phyloP scores from a whole-genome alignment of 2,329 filamentous ascomycete species.

The Plectosphaerella cucumerina region DNA sequence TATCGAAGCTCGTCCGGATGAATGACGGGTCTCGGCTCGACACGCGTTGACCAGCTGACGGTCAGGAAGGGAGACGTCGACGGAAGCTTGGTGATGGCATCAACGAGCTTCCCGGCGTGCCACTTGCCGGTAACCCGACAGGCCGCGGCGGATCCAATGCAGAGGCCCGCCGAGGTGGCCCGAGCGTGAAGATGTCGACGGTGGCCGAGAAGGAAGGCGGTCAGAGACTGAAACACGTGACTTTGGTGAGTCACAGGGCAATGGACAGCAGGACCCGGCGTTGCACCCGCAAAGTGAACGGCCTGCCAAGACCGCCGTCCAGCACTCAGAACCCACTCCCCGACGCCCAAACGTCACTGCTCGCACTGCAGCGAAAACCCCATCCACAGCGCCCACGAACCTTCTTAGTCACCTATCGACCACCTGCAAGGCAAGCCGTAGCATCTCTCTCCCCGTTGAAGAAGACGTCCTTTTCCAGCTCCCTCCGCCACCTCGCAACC shows the following conservation, averaged over 20 bases:
- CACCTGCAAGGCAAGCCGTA: background rate
- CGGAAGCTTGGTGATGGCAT: background rate
- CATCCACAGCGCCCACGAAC: background rate
- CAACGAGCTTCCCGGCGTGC: background rate
- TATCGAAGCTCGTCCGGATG: slow-evolving; percentile 5
- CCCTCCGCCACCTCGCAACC: no score
- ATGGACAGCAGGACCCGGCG: background rate
- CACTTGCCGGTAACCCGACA: background rate
- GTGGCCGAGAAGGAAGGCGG: no score
- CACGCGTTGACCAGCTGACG: background rate
- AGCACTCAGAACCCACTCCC: background rate
- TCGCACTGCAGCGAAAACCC: background rate
- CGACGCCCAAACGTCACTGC: slow-evolving; percentile 1
- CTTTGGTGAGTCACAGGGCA: background rate
- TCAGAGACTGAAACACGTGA: background rate
- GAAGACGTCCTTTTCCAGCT: background rate
- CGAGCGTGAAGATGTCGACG: no score
- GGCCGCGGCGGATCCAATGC: background rate
- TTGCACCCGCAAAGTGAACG: no score
- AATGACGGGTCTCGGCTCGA: background rate
- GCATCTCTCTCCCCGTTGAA: background rate
- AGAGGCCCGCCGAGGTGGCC: no score
- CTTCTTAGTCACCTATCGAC: no score
- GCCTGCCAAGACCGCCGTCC: no score
- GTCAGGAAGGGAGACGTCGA: background rate